Percentiles rank a stretch among this genome's conserved stretches.
Conservation (phyloP, 1,284 basidiomycete species). For the Moesziomyces sp. region DNA sequence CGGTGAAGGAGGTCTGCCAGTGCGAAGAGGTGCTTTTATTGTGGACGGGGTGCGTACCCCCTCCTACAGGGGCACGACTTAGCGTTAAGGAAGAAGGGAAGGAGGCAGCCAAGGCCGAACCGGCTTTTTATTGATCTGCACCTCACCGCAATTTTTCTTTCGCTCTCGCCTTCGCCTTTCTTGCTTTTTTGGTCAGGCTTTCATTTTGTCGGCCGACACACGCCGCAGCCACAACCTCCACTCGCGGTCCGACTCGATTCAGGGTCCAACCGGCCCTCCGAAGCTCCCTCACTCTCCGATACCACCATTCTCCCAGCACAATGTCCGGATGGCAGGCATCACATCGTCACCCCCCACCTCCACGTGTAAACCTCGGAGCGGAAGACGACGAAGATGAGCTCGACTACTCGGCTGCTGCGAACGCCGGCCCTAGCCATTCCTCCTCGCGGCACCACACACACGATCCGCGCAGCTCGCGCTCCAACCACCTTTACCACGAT, state of each 20-base stretch:
- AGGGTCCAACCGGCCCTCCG: no score
- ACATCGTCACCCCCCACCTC: slow-evolving; percentile 10
- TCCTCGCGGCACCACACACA: slow-evolving; percentile 4
- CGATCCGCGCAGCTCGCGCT: slow-evolving; percentile 6
- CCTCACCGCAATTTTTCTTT: not conserved
- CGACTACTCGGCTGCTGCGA: slow-evolving; percentile 25
- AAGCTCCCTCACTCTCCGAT: no score
- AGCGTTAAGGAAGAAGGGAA: slow-evolving; percentile 50
- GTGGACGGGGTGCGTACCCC: slow-evolving; percentile 52
- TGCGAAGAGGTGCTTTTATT: slow-evolving; percentile 58
- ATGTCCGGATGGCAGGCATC: slow-evolving; percentile 3
- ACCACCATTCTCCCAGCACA: no score
- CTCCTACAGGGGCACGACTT: slow-evolving; percentile 38
- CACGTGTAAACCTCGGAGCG: slow-evolving; percentile 19
- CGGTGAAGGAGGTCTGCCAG: slow-evolving; percentile 18
- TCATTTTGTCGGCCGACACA: slow-evolving; percentile 4
- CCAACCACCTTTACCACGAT: slow-evolving; percentile 1
- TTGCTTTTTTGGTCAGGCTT: not conserved
- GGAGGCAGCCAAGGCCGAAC: not conserved
- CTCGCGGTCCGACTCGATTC: no score
- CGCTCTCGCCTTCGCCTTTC: not conserved
- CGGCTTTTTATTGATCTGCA: slow-evolving; percentile 13
- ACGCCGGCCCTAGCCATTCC: slow-evolving; percentile 28
- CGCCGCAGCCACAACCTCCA: not conserved
- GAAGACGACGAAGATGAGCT: slow-evolving; percentile 18